Percentiles rank a stretch among this genome's conserved stretches.
Conservation (phyloP, 345 rosid genomes). For the Dipteronia dyeriana region DNA sequence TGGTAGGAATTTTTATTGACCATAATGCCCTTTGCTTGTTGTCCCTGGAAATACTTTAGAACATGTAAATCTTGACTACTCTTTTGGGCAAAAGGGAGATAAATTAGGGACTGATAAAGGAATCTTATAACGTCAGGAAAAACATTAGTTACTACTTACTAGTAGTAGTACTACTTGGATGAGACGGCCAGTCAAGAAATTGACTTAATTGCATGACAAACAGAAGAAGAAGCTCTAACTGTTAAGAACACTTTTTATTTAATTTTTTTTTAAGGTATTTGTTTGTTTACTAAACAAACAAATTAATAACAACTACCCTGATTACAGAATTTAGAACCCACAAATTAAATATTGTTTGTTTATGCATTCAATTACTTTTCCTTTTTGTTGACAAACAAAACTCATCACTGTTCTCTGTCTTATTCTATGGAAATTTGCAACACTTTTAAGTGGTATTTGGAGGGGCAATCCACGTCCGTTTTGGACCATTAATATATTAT, state of each 20-base stretch:
- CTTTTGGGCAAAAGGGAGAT: neutral
- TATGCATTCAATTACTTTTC: neutral
- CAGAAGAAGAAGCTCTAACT: too few relatives aligned
- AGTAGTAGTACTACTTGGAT: neutral
- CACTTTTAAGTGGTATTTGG: too few relatives aligned
- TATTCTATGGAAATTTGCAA: neutral
- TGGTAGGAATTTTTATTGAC: conserved; percentile 10
- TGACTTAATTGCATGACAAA: too few relatives aligned
- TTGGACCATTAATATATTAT: too few relatives aligned
- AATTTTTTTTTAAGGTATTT: neutral
- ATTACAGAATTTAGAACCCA: too few relatives aligned
- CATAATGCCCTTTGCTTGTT: neutral
- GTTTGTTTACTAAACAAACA: neutral
- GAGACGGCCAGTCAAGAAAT: too few relatives aligned
- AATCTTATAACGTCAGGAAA: neutral
- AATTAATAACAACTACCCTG: too few relatives aligned
- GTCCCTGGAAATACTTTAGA: too few relatives aligned
- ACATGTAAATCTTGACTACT: too few relatives aligned
- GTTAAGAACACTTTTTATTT: neutral
- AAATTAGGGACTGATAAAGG: neutral
- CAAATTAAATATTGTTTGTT: neutral
- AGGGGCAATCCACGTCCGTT: too few relatives aligned
- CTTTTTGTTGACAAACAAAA: neutral
- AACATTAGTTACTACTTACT: neutral
- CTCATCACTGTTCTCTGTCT: neutral